phyloP scores from a whole-genome alignment of 768 basidiomycete genomes.

The Lactifluus hygrophoroides region DNA sequence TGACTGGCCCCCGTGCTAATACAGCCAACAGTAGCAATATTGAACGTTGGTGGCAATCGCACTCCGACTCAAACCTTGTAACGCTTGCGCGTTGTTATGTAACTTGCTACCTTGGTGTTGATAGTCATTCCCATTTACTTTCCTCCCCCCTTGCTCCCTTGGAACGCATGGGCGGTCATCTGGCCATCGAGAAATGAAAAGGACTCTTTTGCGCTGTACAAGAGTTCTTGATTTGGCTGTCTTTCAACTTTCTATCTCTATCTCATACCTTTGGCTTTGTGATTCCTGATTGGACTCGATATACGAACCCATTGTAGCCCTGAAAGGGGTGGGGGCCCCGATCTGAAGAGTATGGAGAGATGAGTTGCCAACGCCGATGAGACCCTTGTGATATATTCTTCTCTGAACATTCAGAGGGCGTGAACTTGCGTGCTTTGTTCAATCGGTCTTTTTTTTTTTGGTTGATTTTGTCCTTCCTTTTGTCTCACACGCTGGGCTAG shows the following conservation, averaged over 20 bases:
- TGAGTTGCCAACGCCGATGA: not conserved
- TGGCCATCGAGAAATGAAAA: not conserved
- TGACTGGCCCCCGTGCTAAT: conserved; percentile 6
- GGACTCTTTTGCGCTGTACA: not conserved
- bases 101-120: not conserved
- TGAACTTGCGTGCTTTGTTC: not conserved
- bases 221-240: conserved; percentile 5
- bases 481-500: not conserved
- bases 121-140: not conserved
- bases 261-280: not conserved
- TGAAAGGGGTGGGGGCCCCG: not conserved
- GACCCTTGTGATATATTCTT: not conserved
- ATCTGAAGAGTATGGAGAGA: not conserved
- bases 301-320: not conserved
- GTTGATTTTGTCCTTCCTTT: not conserved
- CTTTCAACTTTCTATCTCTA: conserved; percentile 2
- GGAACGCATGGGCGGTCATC: not conserved
- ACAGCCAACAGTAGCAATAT: not conserved
- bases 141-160: not conserved
- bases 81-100: not conserved
- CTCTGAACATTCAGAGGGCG: not conserved
- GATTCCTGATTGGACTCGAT: not conserved
- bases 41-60: not conserved
- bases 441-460: not conserved
- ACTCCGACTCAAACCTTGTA: conserved; percentile 7